Conservation (phyloP, 176 grass and related monocot genomes). For the Cenchrus fungigraminus region DNA sequence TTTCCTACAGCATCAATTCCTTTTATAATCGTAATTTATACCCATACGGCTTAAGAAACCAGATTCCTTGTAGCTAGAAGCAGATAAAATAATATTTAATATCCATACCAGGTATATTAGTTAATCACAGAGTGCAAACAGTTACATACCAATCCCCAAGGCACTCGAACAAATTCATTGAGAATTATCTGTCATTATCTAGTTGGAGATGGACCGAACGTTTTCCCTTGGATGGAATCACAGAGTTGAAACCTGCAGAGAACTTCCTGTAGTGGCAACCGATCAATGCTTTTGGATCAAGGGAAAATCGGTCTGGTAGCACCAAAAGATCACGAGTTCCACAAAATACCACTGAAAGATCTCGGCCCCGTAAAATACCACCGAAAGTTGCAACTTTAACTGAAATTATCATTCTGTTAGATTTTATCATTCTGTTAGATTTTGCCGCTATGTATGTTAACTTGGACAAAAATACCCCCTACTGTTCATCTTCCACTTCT, state of each 20-base stretch:
- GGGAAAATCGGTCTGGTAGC: no score
- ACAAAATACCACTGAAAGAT: no score
- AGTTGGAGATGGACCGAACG: constrained; percentile 24
- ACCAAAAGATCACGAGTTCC: no score
- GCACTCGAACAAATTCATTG: constrained; percentile 33
- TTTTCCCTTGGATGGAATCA: background rate
- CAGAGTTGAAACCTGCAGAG: constrained; percentile 16
- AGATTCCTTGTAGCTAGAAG: background rate
- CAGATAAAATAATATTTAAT: background rate
- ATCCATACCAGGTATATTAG: background rate
- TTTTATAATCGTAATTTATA: background rate
- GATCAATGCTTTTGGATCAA: no score
- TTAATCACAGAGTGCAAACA: background rate
- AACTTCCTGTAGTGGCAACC: background rate
- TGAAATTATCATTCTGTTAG: no score
- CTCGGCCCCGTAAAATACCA: no score
- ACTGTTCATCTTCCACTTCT: no score
- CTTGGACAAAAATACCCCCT: no score
- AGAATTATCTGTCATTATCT: constrained; percentile 41
- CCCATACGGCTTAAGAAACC: background rate
- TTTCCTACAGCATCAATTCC: constrained; percentile 9
- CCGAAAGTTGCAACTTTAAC: no score
- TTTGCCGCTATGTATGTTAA: no score
- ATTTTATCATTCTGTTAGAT: no score
- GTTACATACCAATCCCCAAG: constrained; percentile 43